These are phyloP conservation scores for Phytopythium sindhum DNA, from an alignment of 352 stramenopile species.

Conservation along the genomic window DNA sequence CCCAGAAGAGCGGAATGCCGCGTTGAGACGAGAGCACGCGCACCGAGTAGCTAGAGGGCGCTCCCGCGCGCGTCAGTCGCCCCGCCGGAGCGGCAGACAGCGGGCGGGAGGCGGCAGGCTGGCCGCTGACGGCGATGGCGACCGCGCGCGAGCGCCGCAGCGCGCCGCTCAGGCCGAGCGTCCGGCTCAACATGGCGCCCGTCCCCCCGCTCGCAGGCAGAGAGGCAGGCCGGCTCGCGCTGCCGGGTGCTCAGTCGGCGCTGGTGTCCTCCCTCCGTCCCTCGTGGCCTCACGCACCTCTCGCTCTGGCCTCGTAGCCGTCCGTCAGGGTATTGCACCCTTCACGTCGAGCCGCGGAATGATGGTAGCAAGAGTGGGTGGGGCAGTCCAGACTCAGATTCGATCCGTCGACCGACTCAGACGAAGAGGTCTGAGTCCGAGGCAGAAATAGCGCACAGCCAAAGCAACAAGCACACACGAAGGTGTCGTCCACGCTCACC, in stretches of 20 bases:
- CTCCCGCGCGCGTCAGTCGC: not conserved
- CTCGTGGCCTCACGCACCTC: not conserved
- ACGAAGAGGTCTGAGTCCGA: too few relatives aligned
- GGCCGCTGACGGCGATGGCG: not conserved
- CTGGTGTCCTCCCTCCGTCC: not conserved
- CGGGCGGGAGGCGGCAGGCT: not conserved
- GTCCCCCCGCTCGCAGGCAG: too few relatives aligned
- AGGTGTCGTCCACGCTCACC: not conserved
- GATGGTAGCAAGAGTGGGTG: not conserved
- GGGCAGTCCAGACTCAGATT: too few relatives aligned
- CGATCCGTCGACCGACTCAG: too few relatives aligned
- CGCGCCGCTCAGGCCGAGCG: not conserved
- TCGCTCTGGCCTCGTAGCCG: not conserved
- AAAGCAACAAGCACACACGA: not conserved
- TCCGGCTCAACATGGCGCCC: not conserved
- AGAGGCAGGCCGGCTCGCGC: not conserved
- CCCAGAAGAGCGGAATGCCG: not conserved
- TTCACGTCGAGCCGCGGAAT: not conserved
- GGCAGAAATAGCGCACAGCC: not conserved
- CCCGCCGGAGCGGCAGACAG: not conserved
- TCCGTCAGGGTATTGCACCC: too few relatives aligned
- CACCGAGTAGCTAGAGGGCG: not conserved
- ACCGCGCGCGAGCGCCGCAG: not conserved
- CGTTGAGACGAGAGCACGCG: not conserved
- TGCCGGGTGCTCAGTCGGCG: not conserved